Evolutionary conservation across 169 alveolate genomes (phyloP), one percentile per base, ranked within the genome.

Genomic region (Cryptosporidium parvum): DNA sequence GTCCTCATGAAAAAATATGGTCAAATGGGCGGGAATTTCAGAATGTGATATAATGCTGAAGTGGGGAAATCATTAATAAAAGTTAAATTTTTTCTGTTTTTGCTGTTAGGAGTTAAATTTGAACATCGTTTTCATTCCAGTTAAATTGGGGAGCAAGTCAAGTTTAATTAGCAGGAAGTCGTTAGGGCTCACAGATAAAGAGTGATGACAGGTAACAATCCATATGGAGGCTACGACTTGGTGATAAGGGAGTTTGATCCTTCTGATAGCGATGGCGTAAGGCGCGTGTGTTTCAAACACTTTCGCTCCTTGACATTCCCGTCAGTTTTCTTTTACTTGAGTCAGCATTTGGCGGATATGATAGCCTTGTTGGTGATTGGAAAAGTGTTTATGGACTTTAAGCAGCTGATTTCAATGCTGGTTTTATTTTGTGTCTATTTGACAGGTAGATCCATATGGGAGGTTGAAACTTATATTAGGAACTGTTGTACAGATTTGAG

Each of bases 401-500:
- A 89, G 84, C 92, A 92, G 68, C 89, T 95, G 12, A 68, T 93
- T 51, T 93, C 92, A 84, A 93, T 93, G 80, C 68, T 91, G 42
- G 85, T 93, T 21, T 85, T 91, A 58, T 95, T 93, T 85, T 67
- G 93, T 56, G 91, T 95, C 45, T 95, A 95, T 85, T 93, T 95
- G 68, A 93, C 92, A 75, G 91, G 94, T 31, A 92, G 97, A 39
- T 96, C 97, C 1, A 75, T 95, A 14, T 93, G 92, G 72, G 97
- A 95, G 85, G 93, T 95, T 44, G 97, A 95, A 51, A 91, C 92
- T 52, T 96, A 95, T 86, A 95, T 95, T 69, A 86, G 95, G 70
- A 86, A 94, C 42, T 92, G 93, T 75, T 95, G 97, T 87, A 96
- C 97, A 16, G 97, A 95, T 75, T 91, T 95, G 70, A 95, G 94